phyloP scores from a whole-genome alignment of 305 asterid genomes.

The Ajuga reptans region DNA sequence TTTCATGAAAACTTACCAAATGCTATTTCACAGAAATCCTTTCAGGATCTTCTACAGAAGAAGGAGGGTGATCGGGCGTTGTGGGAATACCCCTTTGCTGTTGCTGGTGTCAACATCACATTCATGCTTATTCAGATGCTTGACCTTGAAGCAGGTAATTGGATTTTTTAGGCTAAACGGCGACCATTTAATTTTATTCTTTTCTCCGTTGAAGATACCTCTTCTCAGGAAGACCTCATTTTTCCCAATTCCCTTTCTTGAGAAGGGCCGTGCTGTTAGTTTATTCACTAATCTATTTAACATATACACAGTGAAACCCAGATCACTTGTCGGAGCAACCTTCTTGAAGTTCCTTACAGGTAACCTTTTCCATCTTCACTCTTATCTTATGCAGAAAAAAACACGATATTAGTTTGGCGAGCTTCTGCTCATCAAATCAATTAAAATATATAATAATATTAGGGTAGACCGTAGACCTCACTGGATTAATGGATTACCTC shows the following conservation, averaged over 20 bases:
- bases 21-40: constrained; percentile 59
- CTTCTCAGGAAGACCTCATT: too few species aligned
- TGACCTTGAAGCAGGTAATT: constrained; percentile 90
- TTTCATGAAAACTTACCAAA: constrained; percentile 17
- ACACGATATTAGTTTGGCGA: background rate
- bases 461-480: background rate
- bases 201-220: too few species aligned
- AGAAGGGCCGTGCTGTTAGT: background rate
- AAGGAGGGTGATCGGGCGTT: constrained; percentile 91
- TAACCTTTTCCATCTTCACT: constrained; percentile 26
- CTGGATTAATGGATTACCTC: background rate
- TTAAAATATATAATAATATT: background rate
- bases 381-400: too few species aligned
- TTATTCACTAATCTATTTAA: constrained; percentile 19
- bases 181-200: background rate
- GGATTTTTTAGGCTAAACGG: constrained; percentile 10
- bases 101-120: constrained; percentile 97
- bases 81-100: constrained; percentile 99
- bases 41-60: constrained; percentile 94
- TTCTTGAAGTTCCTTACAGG: constrained; percentile 92
- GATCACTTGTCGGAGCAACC: constrained; percentile 77
- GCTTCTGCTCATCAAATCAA: background rate
- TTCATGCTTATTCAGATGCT: constrained; percentile 99
- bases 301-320: constrained; percentile 74
- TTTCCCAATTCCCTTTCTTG: too few species aligned